phyloP scores from a whole-genome alignment of 257 asterid genomes.

The Gentiana dahurica region DNA sequence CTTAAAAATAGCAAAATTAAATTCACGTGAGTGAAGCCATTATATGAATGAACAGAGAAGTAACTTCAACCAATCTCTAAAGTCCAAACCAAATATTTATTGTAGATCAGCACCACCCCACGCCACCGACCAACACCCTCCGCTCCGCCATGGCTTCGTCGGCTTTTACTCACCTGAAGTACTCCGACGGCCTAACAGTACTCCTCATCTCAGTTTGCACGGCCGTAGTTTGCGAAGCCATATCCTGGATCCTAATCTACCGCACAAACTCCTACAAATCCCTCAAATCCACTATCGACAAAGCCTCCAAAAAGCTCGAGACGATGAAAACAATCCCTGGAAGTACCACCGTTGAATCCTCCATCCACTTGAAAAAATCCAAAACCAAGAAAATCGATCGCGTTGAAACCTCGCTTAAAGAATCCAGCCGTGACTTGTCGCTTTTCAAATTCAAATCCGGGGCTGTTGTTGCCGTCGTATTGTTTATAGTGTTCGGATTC shows the following conservation, averaged over 20 bases:
- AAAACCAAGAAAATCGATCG: slow-evolving; percentile 82
- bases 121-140: neutral
- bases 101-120: neutral
- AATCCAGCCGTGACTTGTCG: slow-evolving; percentile 82
- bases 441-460: slow-evolving; percentile 93
- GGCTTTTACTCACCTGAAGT: slow-evolving; percentile 32
- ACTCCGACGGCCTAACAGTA: slow-evolving; percentile 70
- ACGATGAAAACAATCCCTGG: slow-evolving; percentile 61
- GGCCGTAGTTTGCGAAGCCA: slow-evolving; percentile 80
- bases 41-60: no score
- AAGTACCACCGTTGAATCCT: slow-evolving; percentile 12
- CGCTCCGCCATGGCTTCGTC: slow-evolving; percentile 43
- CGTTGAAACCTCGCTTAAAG: slow-evolving; percentile 74
- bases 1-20: no score
- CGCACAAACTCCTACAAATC: slow-evolving; percentile 87
- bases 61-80: no score
- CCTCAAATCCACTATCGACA: slow-evolving; percentile 87
- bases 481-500: slow-evolving; percentile 84
- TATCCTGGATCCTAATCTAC: slow-evolving; percentile 90
- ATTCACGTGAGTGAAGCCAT: no score
- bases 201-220: slow-evolving; percentile 72
- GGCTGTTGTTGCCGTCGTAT: slow-evolving; percentile 73
- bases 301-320: slow-evolving; percentile 93
- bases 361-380: slow-evolving; percentile 27
- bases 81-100: no score